A percentile compares a stretch with the other conserved stretches of the same genome.
phyloP scores from a whole-genome alignment of 495 filamentous ascomycete species.

The Trichoderma erinaceum region DNA sequence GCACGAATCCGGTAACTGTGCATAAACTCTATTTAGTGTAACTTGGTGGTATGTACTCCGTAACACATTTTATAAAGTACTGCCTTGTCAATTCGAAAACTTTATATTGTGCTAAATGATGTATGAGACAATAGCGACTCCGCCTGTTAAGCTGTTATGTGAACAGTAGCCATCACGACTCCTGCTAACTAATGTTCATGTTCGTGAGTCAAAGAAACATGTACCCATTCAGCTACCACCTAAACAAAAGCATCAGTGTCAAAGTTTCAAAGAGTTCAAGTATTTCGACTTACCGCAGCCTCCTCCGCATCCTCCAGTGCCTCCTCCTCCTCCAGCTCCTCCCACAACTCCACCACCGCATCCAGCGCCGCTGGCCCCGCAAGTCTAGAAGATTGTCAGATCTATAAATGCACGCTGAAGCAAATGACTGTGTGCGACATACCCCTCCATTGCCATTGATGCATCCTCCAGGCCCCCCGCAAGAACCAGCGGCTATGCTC shows the following conservation, averaged over 20 bases:
- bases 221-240: background rate
- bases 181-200: too few species aligned
- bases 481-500: background rate
- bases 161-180: too few species aligned
- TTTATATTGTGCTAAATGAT: too few species aligned
- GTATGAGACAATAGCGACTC: too few species aligned
- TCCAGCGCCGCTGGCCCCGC: constrained; percentile 3
- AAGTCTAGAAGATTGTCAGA: background rate
- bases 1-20: too few species aligned
- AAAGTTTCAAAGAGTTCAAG: background rate
- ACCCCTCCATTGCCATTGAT: constrained; percentile 5
- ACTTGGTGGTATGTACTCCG: too few species aligned
- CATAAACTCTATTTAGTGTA: too few species aligned
- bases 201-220: too few species aligned
- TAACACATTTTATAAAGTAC: too few species aligned
- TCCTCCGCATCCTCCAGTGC: background rate
- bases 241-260: background rate
- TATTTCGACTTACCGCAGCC: background rate
- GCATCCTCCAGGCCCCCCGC: background rate
- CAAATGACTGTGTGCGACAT: background rate
- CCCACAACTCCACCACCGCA: background rate
- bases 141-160: too few species aligned
- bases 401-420: background rate
- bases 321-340: background rate
- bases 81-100: too few species aligned